Evolutionary conservation across 2,329 filamentous ascomycete genomes (phyloP).

Genomic region (Claviceps pusilla): DNA sequence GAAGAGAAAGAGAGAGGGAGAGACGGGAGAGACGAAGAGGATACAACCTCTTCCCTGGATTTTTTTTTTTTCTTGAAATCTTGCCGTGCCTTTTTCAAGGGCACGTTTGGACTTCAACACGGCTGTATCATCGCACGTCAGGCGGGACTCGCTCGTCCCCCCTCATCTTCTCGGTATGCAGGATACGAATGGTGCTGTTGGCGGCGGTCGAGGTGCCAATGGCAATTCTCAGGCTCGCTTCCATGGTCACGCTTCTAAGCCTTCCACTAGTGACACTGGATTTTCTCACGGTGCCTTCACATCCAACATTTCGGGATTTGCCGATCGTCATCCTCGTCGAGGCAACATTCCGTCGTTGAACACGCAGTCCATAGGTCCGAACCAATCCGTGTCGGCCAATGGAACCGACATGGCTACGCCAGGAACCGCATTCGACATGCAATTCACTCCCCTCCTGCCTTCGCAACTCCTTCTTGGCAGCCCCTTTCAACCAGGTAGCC

Average conservation of each 20-base stretch:
- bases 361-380: slow-evolving; percentile 50
- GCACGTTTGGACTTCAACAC: slow-evolving; percentile 57
- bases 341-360: slow-evolving; percentile 86
- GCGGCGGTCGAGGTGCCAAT: slow-evolving; percentile 25
- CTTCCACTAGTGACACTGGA: slow-evolving; percentile 68
- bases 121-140: slow-evolving; percentile 62
- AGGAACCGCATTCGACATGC: slow-evolving; percentile 88
- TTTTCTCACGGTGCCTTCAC: slow-evolving; percentile 88
- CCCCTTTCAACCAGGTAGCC: slow-evolving; percentile 90
- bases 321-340: slow-evolving; percentile 71
- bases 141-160: slow-evolving; percentile 75
- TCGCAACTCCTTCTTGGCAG: slow-evolving; percentile 90
- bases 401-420: slow-evolving; percentile 68
- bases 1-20: neutral
- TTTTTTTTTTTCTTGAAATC: neutral
- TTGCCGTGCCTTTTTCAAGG: slow-evolving; percentile 30
- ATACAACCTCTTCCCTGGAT: neutral
- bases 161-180: slow-evolving; percentile 86
- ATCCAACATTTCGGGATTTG: slow-evolving; percentile 73
- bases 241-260: slow-evolving; percentile 59
- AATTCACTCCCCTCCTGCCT: slow-evolving; percentile 89
- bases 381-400: slow-evolving; percentile 29
- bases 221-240: slow-evolving; percentile 46
- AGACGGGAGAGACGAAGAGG: neutral
- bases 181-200: slow-evolving; percentile 55